A percentile compares a stretch with the other conserved stretches of the same genome.
phyloP scores from a whole-genome alignment of 169 alveolate genomes.

The Pseudocohnilembus persalinus region DNA sequence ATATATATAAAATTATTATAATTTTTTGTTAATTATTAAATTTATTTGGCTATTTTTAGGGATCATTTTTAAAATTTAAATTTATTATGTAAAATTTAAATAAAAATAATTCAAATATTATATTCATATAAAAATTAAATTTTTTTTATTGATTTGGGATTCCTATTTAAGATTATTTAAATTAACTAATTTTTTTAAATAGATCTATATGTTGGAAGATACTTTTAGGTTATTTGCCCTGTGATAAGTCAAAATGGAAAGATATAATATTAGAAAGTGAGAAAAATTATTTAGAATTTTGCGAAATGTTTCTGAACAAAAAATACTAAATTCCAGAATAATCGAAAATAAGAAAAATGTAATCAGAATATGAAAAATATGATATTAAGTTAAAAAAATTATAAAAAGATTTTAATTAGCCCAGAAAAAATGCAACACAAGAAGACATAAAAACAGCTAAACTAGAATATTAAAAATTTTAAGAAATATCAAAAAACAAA shows the following conservation, averaged over 20 bases:
- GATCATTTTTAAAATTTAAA: too few species aligned
- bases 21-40: too few species aligned
- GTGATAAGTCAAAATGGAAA: conserved; percentile 36
- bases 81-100: too few species aligned
- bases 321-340: neutral
- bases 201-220: conserved; percentile 49
- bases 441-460: neutral
- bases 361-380: conserved; percentile 21
- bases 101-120: too few species aligned
- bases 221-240: conserved; percentile 50
- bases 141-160: too few species aligned
- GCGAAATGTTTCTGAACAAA: conserved; percentile 4
- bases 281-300: conserved; percentile 24
- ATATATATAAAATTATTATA: too few species aligned
- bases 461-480: conserved; percentile 20
- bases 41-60: too few species aligned
- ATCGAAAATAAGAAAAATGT: conserved; percentile 1
- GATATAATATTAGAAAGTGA: conserved; percentile 17
- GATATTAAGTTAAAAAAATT: conserved; percentile 16
- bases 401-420: conserved; percentile 35
- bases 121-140: too few species aligned
- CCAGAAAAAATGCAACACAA: conserved; percentile 58
- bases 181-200: too few species aligned
- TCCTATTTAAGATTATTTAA: too few species aligned
- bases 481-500: too few species aligned